Evolutionary conservation across 169 alveolate genomes (phyloP), one percentile per base, ranked within the genome.

Genomic region (Plasmodium inui): DNA sequence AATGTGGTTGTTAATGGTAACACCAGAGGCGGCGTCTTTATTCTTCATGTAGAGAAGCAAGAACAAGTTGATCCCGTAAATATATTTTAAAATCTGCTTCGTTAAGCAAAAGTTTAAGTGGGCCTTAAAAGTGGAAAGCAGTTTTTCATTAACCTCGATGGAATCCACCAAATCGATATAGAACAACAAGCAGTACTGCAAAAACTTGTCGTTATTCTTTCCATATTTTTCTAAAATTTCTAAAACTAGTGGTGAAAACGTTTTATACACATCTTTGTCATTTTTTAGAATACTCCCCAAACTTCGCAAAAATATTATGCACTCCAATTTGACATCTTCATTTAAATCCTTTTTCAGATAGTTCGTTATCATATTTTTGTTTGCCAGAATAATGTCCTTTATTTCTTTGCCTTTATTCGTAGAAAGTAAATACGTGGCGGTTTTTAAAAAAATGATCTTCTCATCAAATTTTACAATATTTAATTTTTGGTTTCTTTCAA

Each of bases 281-380:
- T 91, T 82, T 91, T 71, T 82, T 26, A 91, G 34, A 50, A 91
- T 57, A 37, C 81, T 46, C 7, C 70, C 72, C 12, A 74, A 14
- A 3, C 22, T 71, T 72, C 82, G 50, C 37, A 82, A 19, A 71
- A 91, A 81, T 4, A 30, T 46, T 57, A 91, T 37, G 17, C 92
- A 55, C 39, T 80, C 92, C 44, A 91, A 81, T 82, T 91, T 74
- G 37, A 91, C 92, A 80, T 91, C 82, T 72, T 91, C 95, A 91
- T 91, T 91, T 91, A 91, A 91, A 91, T 91, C 95, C 28, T 91
- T 91, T 41, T 91, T 91, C 61, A 91, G 83, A 91, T 50, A 91
- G 57, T 82, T 91, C 9, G 55, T 53, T 71, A 91, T 50, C 78
- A 80, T 50, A 39, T 71, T 50, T 39, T 82, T 70, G 76, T 91